phyloP scores from a whole-genome alignment of 148 eudicot genomes.

The Diospyros kaki region DNA sequence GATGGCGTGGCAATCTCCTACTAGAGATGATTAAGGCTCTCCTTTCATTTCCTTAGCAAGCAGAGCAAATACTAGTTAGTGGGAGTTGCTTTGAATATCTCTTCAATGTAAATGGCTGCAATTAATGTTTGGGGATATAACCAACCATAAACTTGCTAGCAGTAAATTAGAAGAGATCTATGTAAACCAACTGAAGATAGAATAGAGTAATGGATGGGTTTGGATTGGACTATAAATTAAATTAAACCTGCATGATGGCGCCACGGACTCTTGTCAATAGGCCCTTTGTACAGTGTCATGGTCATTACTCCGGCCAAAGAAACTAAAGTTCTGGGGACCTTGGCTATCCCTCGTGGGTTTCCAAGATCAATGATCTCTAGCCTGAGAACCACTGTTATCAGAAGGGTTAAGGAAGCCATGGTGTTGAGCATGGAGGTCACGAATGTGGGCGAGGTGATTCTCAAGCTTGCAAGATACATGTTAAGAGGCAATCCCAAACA shows the following conservation, averaged over 20 bases:
- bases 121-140: no score
- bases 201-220: no score
- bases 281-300: slow-evolving; percentile 72
- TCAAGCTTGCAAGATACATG: slow-evolving; percentile 74
- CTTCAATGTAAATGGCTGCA: slow-evolving; percentile 63
- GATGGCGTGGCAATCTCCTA: no score
- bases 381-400: slow-evolving; percentile 56
- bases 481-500: slow-evolving; percentile 70
- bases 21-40: no score
- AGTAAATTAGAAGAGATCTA: no score
- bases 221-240: no score
- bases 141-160: no score
- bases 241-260: slow-evolving; percentile 54
- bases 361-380: no score
- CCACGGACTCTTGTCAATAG: slow-evolving; percentile 31
- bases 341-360: no score
- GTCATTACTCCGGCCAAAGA: slow-evolving; percentile 61
- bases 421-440: slow-evolving; percentile 70
- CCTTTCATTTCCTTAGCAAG: no score
- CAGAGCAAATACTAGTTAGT: slow-evolving; percentile 21
- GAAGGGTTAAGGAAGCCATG: slow-evolving; percentile 64
- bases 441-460: slow-evolving; percentile 69
- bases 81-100: slow-evolving; percentile 73
- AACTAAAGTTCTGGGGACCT: slow-evolving; percentile 50
- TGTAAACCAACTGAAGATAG: no score